Evolutionary conservation across 1,284 basidiomycete species (phyloP).

Genomic region (Pterulicium gracile): DNA sequence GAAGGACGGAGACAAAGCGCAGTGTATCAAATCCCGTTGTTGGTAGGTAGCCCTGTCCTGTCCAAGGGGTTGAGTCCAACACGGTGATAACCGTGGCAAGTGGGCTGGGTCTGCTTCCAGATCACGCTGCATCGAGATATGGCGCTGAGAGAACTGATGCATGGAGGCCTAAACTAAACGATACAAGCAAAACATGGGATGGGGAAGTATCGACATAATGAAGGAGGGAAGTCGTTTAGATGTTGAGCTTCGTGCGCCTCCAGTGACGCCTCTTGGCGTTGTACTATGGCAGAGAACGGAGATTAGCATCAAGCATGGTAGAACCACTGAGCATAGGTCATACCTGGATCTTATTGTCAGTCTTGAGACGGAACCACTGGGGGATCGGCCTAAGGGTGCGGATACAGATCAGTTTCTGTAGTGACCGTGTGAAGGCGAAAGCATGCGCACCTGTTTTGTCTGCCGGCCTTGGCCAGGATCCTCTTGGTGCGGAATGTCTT

Average conservation of each 20-base stretch:
- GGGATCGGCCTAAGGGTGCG: slow-evolving; percentile 68
- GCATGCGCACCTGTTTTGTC: slow-evolving; percentile 83
- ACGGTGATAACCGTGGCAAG: no score
- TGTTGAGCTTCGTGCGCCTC: slow-evolving; percentile 92
- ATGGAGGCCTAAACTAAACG: background rate
- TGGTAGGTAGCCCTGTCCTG: no score
- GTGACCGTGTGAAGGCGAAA: slow-evolving; percentile 3
- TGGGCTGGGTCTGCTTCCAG: no score
- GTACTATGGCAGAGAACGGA: slow-evolving; percentile 39
- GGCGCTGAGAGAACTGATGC: no score
- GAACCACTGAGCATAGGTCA: slow-evolving; percentile 18
- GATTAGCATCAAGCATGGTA: slow-evolving; percentile 8
- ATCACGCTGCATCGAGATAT: no score
- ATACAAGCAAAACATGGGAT: background rate
- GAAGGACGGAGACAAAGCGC: no score
- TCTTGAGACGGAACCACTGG: slow-evolving; percentile 97
- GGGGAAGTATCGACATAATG: background rate
- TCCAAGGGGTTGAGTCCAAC: no score
- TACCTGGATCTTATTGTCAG: slow-evolving; percentile 91
- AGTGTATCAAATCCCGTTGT: no score
- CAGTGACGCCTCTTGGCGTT: slow-evolving; percentile 93
- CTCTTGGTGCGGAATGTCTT: slow-evolving; percentile 96
- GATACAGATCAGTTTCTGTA: slow-evolving; percentile 9
- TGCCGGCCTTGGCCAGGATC: slow-evolving; percentile 90
- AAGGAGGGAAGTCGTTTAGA: no score